Base-by-base conservation (phyloP, 345 rosid species). In the Salix koriyanagi region DNA sequence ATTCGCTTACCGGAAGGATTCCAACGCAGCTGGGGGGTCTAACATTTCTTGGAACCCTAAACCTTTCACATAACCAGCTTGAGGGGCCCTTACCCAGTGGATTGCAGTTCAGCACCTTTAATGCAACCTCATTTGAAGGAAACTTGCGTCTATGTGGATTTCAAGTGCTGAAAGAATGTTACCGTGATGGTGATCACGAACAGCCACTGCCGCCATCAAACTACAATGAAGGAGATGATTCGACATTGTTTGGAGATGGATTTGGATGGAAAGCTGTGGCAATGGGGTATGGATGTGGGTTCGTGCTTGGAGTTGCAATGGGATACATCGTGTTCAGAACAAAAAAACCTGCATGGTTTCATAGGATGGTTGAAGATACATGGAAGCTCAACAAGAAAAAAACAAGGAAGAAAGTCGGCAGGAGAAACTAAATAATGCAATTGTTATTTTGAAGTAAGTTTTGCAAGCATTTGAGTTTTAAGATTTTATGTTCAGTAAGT, bases 281-380 rank as follows among this genome's bases (percentile, higher is more conserved):
- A 9, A 44, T 69, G 2, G 83, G 81, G 4, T 83, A 83, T 69
- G 76, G 48, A 36, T 42, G 28, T 7, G 80, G 85, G 26, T 5
- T 36, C 0, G 9, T 76, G 28, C 10, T 30, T 32, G 74, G 83
- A 5, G 4, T 73, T 7, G 7, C 42, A 15, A 1, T 68, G 3
- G 78, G 76, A 16, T 73, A 65, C 19, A 0, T 52, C 1, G 11
- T 73, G 28, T 39, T 76, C 3, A 64, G 13, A 52, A 71, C 30
- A 3, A 16, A 44, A 23, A 48, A 42, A n/a, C 44, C 60, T 30
- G 2, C 11, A n/a, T 74, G 71, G 71, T 56, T 71, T 5, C 4
- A n/a, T 18, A 11, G 5, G 65, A 41, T 64, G 67, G 67, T 64
- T 28, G 67, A 64, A 23, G 36, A 46, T 46, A 46, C 1, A 46